phyloP scores from a whole-genome alignment of 2,329 filamentous ascomycete genomes.

The Sporothrix phasma region DNA sequence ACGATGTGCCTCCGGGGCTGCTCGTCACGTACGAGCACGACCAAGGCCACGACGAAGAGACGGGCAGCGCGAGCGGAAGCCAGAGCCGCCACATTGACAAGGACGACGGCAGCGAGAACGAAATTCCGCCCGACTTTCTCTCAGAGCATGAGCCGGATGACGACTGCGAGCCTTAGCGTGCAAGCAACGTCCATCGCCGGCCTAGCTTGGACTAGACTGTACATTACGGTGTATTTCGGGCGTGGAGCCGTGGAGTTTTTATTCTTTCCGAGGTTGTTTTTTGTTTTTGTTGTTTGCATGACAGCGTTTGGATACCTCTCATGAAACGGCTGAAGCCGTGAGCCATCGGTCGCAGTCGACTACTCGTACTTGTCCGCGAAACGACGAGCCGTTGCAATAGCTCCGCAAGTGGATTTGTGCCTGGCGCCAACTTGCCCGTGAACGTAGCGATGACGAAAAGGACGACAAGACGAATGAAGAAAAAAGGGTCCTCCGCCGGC shows the following conservation, averaged over 20 bases:
- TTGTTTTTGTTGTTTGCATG: not conserved
- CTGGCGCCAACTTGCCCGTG: slow-evolving; percentile 7
- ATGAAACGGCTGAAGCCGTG: too few species aligned
- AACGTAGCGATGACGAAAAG: not conserved
- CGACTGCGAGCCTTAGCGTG: slow-evolving; percentile 14
- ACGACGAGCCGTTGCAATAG: not conserved
- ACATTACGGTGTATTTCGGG: not conserved
- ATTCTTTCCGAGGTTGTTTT: not conserved
- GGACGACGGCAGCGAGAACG: slow-evolving; percentile 34
- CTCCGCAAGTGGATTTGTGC: not conserved
- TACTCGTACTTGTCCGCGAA: not conserved
- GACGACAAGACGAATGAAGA: too few species aligned
- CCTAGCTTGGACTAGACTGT: not conserved
- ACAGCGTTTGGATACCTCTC: not conserved
- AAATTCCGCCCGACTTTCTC: slow-evolving; percentile 43
- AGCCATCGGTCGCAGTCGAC: not conserved
- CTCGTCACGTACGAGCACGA: slow-evolving; percentile 26
- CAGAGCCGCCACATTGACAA: slow-evolving; percentile 14
- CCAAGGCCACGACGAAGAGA: slow-evolving; percentile 24
- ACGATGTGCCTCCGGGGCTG: slow-evolving; percentile 35
- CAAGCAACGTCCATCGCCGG: too few species aligned
- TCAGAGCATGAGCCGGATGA: slow-evolving; percentile 31
- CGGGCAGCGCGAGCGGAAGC: slow-evolving; percentile 23
- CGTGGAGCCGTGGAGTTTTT: not conserved
- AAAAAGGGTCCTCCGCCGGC: slow-evolving; percentile 9